Evolutionary conservation across 164 flowering plant genomes (phyloP).

Genomic region (Aristolochia contorta): DNA sequence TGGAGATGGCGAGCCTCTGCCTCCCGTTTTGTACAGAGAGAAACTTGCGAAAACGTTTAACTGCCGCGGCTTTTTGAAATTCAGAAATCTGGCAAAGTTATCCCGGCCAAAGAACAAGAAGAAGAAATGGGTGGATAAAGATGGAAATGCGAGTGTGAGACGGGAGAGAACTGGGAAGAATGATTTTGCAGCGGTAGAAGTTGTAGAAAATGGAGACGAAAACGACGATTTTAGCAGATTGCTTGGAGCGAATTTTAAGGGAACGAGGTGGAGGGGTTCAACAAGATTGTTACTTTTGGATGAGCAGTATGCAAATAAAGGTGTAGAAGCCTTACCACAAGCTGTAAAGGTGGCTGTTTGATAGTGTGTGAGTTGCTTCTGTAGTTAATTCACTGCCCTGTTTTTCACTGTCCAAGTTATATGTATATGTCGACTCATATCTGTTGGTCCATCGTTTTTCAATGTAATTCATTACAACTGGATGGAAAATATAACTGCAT

Average conservation of each 20-base stretch:
- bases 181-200: conserved; percentile 43
- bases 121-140: conserved; percentile 18
- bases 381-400: no score
- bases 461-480: no score
- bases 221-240: conserved; percentile 49
- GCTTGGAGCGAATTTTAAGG: conserved; percentile 58
- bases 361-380: no score
- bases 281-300: conserved; percentile 90
- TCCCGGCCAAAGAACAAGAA: conserved; percentile 65
- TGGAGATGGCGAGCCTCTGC: conserved; percentile 48
- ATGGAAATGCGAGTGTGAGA: conserved; percentile 4
- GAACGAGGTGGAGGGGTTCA: conserved; percentile 66
- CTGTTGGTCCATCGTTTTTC: no score
- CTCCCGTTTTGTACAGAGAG: conserved; percentile 67
- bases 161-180: conserved; percentile 31
- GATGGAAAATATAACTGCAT: no score
- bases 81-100: conserved; percentile 68
- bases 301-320: conserved; percentile 40
- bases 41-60: conserved; percentile 58
- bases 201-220: conserved; percentile 41
- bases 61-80: conserved; percentile 55
- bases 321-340: conserved; percentile 58
- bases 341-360: conserved; percentile 69
- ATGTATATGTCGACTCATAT: no score
- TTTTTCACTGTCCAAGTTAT: no score